A percentile compares a stretch with the other conserved stretches of the same genome.
phyloP scores from a whole-genome alignment of 78 protist genomes.

The Neovahlkampfia damariscottae region DNA sequence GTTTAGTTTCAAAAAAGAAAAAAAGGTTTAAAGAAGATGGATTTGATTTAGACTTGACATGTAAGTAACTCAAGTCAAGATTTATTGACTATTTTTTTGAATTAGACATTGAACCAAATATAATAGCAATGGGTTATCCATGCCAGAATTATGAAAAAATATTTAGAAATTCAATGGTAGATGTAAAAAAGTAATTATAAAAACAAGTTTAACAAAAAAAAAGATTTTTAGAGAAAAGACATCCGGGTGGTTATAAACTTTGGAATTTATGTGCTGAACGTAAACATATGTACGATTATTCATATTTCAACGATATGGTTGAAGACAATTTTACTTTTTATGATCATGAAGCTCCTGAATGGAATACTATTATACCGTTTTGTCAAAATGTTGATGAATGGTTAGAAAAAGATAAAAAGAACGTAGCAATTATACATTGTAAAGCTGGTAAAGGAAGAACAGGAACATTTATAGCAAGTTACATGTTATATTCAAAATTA shows the following conservation, averaged over 20 bases:
- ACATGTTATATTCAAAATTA: background rate
- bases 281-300: constrained; percentile 16
- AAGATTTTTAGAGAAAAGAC: constrained; percentile 20
- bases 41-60: constrained; percentile 59
- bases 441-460: constrained; percentile 79
- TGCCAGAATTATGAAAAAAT: constrained; percentile 22
- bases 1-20: constrained; percentile 38
- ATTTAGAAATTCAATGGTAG: constrained; percentile 36
- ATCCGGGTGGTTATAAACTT: constrained; percentile 5
- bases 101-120: constrained; percentile 28
- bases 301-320: constrained; percentile 4
- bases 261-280: constrained; percentile 32
- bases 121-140: constrained; percentile 76
- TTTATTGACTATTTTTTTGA: background rate
- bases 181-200: no score
- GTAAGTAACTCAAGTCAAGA: background rate
- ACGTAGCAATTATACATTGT: constrained; percentile 53
- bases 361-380: background rate
- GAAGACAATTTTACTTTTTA: constrained; percentile 4
- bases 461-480: constrained; percentile 29
- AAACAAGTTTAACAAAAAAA: no score
- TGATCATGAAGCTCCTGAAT: constrained; percentile 39
- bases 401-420: background rate
- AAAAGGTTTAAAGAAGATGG: constrained; percentile 26
- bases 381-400: constrained; percentile 21